Evolutionary conservation across 1,139 yeast genomes (phyloP).

Genomic region (Geotrichum citri-aurantii): DNA sequence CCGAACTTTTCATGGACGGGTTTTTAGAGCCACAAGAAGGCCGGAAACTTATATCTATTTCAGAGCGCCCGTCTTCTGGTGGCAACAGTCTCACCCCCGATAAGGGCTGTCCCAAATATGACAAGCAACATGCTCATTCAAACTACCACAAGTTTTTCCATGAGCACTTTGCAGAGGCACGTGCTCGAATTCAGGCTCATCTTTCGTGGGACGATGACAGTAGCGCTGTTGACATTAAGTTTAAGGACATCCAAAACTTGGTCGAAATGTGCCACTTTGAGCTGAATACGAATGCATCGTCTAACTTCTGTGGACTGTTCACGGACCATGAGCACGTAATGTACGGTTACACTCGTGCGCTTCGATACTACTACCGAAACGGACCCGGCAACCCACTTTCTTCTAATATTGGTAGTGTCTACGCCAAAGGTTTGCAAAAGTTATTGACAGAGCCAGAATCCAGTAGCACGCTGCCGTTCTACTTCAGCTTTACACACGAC

Average conservation of each 20-base stretch:
- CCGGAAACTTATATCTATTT: conserved; percentile 9
- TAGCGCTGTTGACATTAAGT: conserved; percentile 22
- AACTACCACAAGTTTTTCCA: conserved; percentile 12
- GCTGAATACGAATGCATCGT: conserved; percentile 44
- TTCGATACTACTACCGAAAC: conserved; percentile 43
- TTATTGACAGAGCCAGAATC: conserved; percentile 38
- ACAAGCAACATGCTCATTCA: conserved; percentile 3
- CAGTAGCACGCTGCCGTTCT: conserved; percentile 24
- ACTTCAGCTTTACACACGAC: conserved; percentile 49
- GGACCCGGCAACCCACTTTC: conserved; percentile 49
- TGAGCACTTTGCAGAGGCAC: conserved; percentile 6
- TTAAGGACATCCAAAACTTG: conserved; percentile 39
- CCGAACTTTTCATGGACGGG: conserved; percentile 20
- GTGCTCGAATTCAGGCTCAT: conserved; percentile 21
- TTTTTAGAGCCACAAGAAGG: conserved; percentile 12
- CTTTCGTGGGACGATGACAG: conserved; percentile 18
- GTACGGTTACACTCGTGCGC: conserved; percentile 43
- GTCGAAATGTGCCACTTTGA: conserved; percentile 51
- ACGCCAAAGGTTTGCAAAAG: conserved; percentile 45
- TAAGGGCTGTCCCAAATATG: conserved; percentile 13
- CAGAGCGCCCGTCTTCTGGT: conserved; percentile 14
- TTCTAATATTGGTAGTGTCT: conserved; percentile 43
- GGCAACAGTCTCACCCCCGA: conserved; percentile 19
- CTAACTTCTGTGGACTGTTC: conserved; percentile 49
- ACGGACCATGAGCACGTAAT: conserved; percentile 46